phyloP scores from a whole-genome alignment of 1,284 basidiomycete genomes.

The Papiliotrema laurentii region DNA sequence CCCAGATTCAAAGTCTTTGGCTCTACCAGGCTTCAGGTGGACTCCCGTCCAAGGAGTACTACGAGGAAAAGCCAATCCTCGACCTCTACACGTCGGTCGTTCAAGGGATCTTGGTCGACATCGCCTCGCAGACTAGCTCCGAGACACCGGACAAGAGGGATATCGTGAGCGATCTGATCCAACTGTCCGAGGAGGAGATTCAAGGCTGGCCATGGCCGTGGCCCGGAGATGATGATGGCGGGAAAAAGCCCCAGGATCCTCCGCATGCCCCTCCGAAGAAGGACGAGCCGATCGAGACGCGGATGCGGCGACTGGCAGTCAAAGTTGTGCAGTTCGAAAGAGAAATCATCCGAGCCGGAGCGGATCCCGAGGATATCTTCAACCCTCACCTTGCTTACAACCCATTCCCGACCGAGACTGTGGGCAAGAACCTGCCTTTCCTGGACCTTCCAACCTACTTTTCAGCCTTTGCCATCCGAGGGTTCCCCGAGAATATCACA shows the following conservation, averaged over 20 bases:
- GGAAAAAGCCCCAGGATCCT: slow-evolving; percentile 40
- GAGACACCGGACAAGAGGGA: slow-evolving; percentile 18
- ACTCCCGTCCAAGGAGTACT: slow-evolving; percentile 93
- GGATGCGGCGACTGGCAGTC: slow-evolving; percentile 63
- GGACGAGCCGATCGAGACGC: slow-evolving; percentile 35
- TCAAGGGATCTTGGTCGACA: slow-evolving; percentile 60
- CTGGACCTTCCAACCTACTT: slow-evolving; percentile 81
- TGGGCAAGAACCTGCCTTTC: slow-evolving; percentile 68
- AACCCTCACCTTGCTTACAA: slow-evolving; percentile 88
- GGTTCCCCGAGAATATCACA: slow-evolving; percentile 70
- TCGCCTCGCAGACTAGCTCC: slow-evolving; percentile 47
- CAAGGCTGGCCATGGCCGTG: slow-evolving; percentile 70
- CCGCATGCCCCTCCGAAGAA: slow-evolving; percentile 8
- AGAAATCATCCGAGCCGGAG: slow-evolving; percentile 70
- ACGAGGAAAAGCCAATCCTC: slow-evolving; percentile 68
- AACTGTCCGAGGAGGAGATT: slow-evolving; percentile 16
- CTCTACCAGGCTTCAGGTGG: slow-evolving; percentile 79
- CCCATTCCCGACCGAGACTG: slow-evolving; percentile 64
- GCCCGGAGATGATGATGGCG: slow-evolving; percentile 53
- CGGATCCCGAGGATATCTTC: slow-evolving; percentile 63
- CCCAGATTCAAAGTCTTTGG: slow-evolving; percentile 79
- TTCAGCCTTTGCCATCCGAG: slow-evolving; percentile 71
- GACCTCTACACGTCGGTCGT: slow-evolving; percentile 69
- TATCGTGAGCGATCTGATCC: slow-evolving; percentile 18
- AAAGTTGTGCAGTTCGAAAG: slow-evolving; percentile 76